Evolutionary conservation across 495 filamentous ascomycete species (phyloP).

Genomic region (Aspergillus conjunctus): DNA sequence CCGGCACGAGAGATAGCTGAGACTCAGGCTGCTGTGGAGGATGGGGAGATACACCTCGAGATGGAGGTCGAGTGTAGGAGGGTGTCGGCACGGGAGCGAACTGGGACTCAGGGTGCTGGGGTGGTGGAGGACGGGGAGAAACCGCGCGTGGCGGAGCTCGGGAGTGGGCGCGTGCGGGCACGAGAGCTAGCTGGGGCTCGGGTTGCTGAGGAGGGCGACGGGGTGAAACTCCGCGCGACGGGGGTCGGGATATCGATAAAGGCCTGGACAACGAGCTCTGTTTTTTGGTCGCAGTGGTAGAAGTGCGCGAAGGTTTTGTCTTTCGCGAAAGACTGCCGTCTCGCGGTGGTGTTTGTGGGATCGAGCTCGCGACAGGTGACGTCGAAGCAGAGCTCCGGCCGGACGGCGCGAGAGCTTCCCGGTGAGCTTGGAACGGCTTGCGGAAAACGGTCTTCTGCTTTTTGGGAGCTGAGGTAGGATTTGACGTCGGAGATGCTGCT

Average conservation of each 20-base stretch:
- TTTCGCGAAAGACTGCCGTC: conserved; percentile 39
- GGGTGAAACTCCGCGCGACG: conserved; percentile 34
- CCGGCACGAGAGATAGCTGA: conserved; percentile 2
- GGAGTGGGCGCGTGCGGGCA: conserved; percentile 7
- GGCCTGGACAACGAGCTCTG: conserved; percentile 39
- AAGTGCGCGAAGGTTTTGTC: conserved; percentile 44
- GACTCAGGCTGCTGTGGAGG: conserved; percentile 18
- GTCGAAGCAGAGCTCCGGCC: conserved; percentile 36
- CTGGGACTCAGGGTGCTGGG: conserved; percentile 12
- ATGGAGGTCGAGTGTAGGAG: conserved; percentile 30
- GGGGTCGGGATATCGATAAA: conserved; percentile 34
- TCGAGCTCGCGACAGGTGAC: conserved; percentile 40
- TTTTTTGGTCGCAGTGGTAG: conserved; percentile 41
- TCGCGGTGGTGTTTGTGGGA: conserved; percentile 53
- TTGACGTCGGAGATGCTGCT: conserved; percentile 44
- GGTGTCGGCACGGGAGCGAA: not conserved
- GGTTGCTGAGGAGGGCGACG: conserved; percentile 23
- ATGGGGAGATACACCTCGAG: conserved; percentile 33
- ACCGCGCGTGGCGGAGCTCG: conserved; percentile 21
- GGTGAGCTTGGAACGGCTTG: conserved; percentile 59
- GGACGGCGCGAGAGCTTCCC: conserved; percentile 49
- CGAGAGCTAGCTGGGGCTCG: conserved; percentile 3
- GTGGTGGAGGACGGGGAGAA: conserved; percentile 21
- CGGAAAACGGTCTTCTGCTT: conserved; percentile 54
- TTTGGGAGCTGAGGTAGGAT: conserved; percentile 51